These are phyloP conservation scores for Ensete ventricosum DNA, from an alignment of 176 grass and related monocot genomes.

Conservation along the genomic window DNA sequence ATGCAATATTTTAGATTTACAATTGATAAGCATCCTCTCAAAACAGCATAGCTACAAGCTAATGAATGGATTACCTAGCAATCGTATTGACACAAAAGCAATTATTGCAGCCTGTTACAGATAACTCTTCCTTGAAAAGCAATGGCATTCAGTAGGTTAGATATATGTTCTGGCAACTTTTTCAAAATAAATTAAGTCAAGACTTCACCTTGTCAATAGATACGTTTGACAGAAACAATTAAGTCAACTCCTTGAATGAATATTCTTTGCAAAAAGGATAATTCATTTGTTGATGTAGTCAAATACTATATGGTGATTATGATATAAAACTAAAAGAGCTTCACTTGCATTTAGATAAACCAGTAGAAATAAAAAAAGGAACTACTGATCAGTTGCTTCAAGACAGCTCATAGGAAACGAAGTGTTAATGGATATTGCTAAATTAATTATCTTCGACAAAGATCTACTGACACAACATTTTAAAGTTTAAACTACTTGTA, in stretches of 20 bases:
- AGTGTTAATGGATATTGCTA: background rate
- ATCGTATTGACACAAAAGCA: too few relatives aligned
- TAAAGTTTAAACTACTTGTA: background rate
- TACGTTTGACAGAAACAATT: background rate
- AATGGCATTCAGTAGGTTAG: background rate
- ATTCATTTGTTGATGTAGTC: background rate
- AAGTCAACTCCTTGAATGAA: background rate
- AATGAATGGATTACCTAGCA: too few relatives aligned
- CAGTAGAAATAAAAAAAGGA: background rate
- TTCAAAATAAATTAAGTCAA: background rate
- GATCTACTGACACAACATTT: background rate
- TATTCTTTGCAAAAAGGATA: background rate
- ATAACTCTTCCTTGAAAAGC: background rate
- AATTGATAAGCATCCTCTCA: background rate
- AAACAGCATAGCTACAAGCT: background rate
- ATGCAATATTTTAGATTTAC: background rate
- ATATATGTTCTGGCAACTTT: background rate
- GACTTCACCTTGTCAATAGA: background rate
- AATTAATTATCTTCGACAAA: background rate
- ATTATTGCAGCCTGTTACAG: background rate
- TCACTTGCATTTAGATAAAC: background rate
- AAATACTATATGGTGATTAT: background rate
- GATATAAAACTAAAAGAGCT: background rate
- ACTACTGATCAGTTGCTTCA: background rate
- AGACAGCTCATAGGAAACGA: background rate